Conservation (phyloP, 257 asterid genomes). For the Marsdenia floribunda region DNA sequence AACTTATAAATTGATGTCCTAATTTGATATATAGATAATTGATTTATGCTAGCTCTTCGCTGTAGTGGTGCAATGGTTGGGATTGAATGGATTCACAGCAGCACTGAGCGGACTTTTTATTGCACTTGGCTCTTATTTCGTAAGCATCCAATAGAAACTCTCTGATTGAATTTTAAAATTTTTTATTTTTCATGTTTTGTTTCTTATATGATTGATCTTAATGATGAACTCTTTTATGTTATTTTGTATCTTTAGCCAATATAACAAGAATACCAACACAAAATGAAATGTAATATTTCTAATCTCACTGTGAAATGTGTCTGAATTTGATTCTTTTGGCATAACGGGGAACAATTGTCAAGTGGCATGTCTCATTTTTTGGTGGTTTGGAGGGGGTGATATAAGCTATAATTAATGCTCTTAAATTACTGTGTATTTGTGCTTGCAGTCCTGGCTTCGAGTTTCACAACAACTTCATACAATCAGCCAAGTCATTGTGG, state of each 20-base stretch:
- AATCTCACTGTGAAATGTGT: too few relatives aligned
- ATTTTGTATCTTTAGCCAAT: not conserved
- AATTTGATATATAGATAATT: not conserved
- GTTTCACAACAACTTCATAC: slow-evolving; percentile 65
- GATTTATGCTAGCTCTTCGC: not conserved
- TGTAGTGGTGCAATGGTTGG: slow-evolving; percentile 56
- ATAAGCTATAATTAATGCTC: too few relatives aligned
- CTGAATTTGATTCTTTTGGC: too few relatives aligned
- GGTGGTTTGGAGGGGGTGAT: too few relatives aligned
- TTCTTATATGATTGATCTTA: not conserved
- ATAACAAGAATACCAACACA: not conserved
- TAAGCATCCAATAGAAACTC: slow-evolving; percentile 30
- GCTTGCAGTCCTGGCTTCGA: slow-evolving; percentile 82
- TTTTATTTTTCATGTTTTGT: not conserved
- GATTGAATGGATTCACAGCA: slow-evolving; percentile 46
- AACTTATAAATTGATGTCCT: not conserved
- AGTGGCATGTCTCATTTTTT: too few relatives aligned
- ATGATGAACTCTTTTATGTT: not conserved
- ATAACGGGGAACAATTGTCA: too few relatives aligned
- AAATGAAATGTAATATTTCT: too few relatives aligned
- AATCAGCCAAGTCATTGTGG: slow-evolving; percentile 61
- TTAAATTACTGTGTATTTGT: not conserved
- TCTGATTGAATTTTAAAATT: not conserved
- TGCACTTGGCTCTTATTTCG: slow-evolving; percentile 55
- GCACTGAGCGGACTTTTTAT: slow-evolving; percentile 32